phyloP scores from a whole-genome alignment of 257 asterid genomes.

The Schizonepeta tenuifolia region DNA sequence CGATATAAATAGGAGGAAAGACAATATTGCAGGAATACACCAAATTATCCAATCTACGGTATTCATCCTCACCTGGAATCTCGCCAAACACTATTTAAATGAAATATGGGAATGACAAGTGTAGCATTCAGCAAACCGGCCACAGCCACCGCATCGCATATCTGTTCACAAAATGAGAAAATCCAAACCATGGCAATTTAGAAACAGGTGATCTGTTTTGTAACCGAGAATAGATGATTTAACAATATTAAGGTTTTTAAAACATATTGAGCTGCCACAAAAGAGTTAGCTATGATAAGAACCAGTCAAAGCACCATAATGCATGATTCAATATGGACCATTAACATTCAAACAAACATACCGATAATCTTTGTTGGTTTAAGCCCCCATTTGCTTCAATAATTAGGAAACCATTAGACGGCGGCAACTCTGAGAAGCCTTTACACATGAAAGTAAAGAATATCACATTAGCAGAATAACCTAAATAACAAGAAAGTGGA shows the following conservation, averaged over 20 bases:
- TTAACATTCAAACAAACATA: conserved; percentile 48
- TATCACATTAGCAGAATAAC: conserved; percentile 28
- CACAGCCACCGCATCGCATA: conserved; percentile 99
- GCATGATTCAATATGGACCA: conserved; percentile 2
- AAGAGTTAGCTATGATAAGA: conserved; percentile 9
- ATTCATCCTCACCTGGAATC: conserved; percentile 79
- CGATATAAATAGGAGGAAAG: too few species aligned
- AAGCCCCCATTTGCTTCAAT: conserved; percentile 99
- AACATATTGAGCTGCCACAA: not conserved
- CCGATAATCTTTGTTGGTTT: conserved; percentile 98
- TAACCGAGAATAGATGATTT: conserved; percentile 1
- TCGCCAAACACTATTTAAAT: conserved; percentile 94
- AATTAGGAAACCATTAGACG: conserved; percentile 84
- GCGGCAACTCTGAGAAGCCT: conserved; percentile 69
- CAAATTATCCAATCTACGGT: not conserved
- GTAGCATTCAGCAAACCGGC: conserved; percentile 98
- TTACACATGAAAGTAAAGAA: conserved; percentile 33
- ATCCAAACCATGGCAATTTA: conserved; percentile 17
- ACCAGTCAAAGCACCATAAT: conserved; percentile 10
- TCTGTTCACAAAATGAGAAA: conserved; percentile 50
- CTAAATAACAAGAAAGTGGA: conserved; percentile 4
- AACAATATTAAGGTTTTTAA: not conserved
- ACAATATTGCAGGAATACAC: conserved; percentile 21
- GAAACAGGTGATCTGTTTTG: not conserved
- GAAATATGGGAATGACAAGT: conserved; percentile 96